These are phyloP conservation scores for Musa itinerans DNA, from an alignment of 176 grass and related monocot genomes.

Conservation along the genomic window DNA sequence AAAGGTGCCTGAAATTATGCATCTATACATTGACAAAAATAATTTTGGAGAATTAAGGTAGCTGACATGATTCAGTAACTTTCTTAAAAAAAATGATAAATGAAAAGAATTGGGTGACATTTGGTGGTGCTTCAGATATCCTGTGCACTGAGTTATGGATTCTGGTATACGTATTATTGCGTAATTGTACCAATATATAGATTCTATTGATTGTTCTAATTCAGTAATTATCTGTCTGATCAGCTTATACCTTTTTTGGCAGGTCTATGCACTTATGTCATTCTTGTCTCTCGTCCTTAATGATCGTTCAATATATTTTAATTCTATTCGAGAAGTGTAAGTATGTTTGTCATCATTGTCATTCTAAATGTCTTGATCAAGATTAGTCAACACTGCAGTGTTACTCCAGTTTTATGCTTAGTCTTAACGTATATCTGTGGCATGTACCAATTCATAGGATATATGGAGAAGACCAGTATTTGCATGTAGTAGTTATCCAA, in stretches of 20 bases:
- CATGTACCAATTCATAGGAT: background rate
- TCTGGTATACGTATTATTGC: background rate
- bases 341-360: conserved; percentile 11
- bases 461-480: background rate
- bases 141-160: background rate
- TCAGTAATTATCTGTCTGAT: background rate
- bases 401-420: background rate
- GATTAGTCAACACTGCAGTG: background rate
- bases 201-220: background rate
- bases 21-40: background rate
- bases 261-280: conserved; percentile 98
- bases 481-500: too few relatives aligned
- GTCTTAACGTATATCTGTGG: background rate
- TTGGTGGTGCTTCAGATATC: background rate
- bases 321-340: conserved; percentile 94
- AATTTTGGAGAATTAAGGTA: background rate
- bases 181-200: too few relatives aligned
- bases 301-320: conserved; percentile 69
- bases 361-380: background rate
- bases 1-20: background rate
- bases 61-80: background rate
- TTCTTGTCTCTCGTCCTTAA: conserved; percentile 75
- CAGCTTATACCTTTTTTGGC: conserved; percentile 7
- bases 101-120: background rate
- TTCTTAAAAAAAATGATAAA: background rate